phyloP scores from a whole-genome alignment of 768 basidiomycete species.

The Suillus discolor region DNA sequence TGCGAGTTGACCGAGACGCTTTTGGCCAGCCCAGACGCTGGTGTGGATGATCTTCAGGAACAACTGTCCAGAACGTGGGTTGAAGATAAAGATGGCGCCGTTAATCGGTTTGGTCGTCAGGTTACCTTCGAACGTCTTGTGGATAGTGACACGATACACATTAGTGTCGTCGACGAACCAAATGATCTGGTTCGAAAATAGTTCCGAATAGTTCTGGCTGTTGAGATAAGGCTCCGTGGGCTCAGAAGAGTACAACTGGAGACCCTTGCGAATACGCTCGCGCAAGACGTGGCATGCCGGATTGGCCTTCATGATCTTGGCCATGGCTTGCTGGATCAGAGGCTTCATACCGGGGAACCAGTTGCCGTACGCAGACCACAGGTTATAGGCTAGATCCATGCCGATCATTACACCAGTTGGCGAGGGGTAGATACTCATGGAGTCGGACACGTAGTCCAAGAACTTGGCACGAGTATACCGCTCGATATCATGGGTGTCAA shows the following conservation, averaged over 20 bases:
- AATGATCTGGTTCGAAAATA: constrained; percentile 98
- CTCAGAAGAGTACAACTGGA: constrained; percentile 98
- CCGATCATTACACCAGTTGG: constrained; percentile 99
- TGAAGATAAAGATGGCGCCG: constrained; percentile 98
- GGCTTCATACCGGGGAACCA: constrained; percentile 99
- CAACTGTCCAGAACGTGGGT: constrained; percentile 96
- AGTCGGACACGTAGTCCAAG: constrained; percentile 96
- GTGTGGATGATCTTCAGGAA: constrained; percentile 99
- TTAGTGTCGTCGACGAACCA: constrained; percentile 99
- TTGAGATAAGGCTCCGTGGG: constrained; percentile 99
- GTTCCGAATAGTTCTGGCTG: constrained; percentile 95
- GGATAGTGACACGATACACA: constrained; percentile 98
- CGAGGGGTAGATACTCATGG: constrained; percentile 99
- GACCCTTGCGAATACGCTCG: constrained; percentile 97
- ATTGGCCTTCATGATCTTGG: constrained; percentile 99
- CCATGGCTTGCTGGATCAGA: constrained; percentile 97
- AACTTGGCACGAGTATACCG: constrained; percentile 99
- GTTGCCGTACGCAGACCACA: constrained; percentile 98
- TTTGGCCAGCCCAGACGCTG: constrained; percentile 99
- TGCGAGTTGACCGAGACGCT: constrained; percentile 98
- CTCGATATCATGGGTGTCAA: constrained; percentile 98
- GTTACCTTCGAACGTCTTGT: constrained; percentile 99
- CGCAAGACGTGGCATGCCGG: constrained; percentile 96
- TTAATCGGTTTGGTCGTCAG: constrained; percentile 99
- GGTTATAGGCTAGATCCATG: constrained; percentile 97